These are phyloP conservation scores for Aspergillus sp. DNA, from an alignment of 2,329 filamentous ascomycete species.

Conservation along the genomic window DNA sequence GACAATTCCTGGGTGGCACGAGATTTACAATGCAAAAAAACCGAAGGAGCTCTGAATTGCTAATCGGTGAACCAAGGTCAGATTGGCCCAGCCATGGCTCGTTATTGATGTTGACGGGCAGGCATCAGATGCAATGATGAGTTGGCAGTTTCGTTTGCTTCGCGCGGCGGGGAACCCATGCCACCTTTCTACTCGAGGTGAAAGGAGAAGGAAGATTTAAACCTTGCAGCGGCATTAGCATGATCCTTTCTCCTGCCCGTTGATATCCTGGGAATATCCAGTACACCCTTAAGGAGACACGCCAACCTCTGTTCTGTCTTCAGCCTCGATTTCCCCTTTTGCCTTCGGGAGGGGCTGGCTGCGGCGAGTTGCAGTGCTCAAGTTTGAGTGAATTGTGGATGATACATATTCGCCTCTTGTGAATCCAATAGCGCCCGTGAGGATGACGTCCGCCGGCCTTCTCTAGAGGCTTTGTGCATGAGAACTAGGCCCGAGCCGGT, in stretches of 20 bases:
- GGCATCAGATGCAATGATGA: constrained; percentile 72
- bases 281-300: constrained; percentile 2
- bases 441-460: constrained; percentile 1
- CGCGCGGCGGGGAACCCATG: constrained; percentile 52
- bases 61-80: constrained; percentile 16
- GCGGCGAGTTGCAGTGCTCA: constrained; percentile 18
- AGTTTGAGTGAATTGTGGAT: constrained; percentile 15
- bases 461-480: background rate
- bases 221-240: constrained; percentile 22
- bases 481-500: background rate
- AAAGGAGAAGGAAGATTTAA: constrained; percentile 16
- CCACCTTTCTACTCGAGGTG: constrained; percentile 39
- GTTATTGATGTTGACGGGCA: constrained; percentile 35
- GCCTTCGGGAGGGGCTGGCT: constrained; percentile 14
- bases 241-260: constrained; percentile 18
- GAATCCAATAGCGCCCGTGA: constrained; percentile 8
- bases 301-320: background rate
- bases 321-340: constrained; percentile 13
- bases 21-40: constrained; percentile 17
- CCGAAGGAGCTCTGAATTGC: constrained; percentile 17
- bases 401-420: constrained; percentile 17
- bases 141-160: constrained; percentile 61
- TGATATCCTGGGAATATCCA: constrained; percentile 18
- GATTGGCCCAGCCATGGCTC: constrained; percentile 25
- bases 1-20: constrained; percentile 10